phyloP scores from a whole-genome alignment of 345 rosid genomes.

The Acer yangbiense region DNA sequence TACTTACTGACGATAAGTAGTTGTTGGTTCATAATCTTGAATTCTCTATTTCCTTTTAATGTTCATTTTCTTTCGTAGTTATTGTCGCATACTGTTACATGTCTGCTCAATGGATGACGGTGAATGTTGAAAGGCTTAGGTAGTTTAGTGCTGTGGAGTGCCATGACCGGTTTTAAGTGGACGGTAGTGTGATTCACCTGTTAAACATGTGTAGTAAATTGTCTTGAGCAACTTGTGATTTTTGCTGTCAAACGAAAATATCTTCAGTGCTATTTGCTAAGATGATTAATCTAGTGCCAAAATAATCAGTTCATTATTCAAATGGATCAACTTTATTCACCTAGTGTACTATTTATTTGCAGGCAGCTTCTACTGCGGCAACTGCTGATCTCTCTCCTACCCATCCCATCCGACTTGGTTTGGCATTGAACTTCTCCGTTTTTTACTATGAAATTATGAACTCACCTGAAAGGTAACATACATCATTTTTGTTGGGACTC shows the following conservation, averaged over 20 bases:
- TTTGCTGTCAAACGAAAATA: neutral
- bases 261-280: neutral
- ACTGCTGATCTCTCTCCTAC: slow-evolving; percentile 64
- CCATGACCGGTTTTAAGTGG: neutral
- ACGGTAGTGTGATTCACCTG: neutral
- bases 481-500: slow-evolving; percentile 5
- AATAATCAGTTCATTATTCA: neutral
- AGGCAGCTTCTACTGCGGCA: slow-evolving; percentile 62
- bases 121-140: neutral
- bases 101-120: neutral
- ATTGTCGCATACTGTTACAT: neutral
- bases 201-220: neutral
- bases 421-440: slow-evolving; percentile 78
- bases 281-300: neutral
- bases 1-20: neutral
- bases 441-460: slow-evolving; percentile 80
- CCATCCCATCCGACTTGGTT: slow-evolving; percentile 74
- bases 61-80: neutral
- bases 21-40: neutral
- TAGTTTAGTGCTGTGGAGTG: neutral
- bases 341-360: slow-evolving; percentile 20
- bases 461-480: slow-evolving; percentile 65
- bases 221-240: slow-evolving; percentile 3
- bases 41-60: neutral
- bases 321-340: neutral